These are phyloP conservation scores for Botrytis tulipae DNA, from an alignment of 2,329 filamentous ascomycete genomes.

Conservation along the genomic window DNA sequence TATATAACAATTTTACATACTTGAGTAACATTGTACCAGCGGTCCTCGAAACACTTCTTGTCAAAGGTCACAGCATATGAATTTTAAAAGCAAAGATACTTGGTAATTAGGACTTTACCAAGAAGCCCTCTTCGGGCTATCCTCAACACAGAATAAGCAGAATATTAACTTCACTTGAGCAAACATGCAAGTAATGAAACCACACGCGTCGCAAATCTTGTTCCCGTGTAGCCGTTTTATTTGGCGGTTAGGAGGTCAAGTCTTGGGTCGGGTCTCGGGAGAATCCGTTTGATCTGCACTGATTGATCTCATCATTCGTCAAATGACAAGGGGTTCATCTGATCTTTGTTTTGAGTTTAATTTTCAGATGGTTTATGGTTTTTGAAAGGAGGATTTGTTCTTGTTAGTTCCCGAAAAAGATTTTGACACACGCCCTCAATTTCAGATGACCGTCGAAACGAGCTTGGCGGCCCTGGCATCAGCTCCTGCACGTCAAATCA, in stretches of 20 bases:
- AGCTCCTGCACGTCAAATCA: constrained; percentile 12
- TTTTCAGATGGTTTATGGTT: constrained; percentile 2
- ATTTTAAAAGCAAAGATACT: not conserved
- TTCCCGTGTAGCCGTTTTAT: constrained; percentile 3
- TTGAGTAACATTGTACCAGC: not conserved
- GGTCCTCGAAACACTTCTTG: not conserved
- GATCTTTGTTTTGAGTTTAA: constrained; percentile 16
- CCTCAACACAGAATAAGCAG: not conserved
- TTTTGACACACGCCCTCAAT: constrained; percentile 13
- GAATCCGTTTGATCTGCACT: not conserved
- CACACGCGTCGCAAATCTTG: constrained; percentile 8
- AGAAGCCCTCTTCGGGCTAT: not conserved
- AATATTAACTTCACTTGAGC: not conserved
- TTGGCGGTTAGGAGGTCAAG: constrained; percentile 7
- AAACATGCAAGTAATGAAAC: constrained; percentile 15
- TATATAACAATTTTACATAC: not conserved
- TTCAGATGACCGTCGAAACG: constrained; percentile 18
- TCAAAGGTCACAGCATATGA: not conserved
- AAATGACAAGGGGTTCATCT: not conserved
- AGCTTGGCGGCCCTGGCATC: constrained; percentile 3
- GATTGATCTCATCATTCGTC: not conserved
- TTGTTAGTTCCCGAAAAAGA: not conserved
- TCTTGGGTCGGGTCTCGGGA: not conserved
- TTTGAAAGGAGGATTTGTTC: not conserved
- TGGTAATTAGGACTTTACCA: not conserved